Percentiles rank a stretch among this genome's conserved stretches.
Conservation (phyloP, 805 yeast species). For the Hanseniaspora lindneri region DNA sequence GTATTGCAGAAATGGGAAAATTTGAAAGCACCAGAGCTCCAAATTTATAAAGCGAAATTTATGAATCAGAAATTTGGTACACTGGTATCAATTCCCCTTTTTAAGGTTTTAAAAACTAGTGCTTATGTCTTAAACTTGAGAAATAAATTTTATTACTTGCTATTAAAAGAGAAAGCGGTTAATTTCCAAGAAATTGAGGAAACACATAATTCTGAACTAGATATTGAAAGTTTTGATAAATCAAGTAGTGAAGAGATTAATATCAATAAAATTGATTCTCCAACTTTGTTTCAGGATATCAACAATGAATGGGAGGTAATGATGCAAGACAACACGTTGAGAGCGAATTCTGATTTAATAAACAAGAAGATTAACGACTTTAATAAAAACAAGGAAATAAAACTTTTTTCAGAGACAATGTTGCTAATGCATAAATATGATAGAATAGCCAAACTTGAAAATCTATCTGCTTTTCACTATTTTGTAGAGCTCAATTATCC, state of each 20-base stretch:
- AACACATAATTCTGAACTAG: neutral
- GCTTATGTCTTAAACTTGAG: neutral
- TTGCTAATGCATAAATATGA: neutral
- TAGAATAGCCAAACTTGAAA: neutral
- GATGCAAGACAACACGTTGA: neutral
- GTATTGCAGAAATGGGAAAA: neutral
- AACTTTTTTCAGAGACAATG: neutral
- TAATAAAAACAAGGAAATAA: neutral
- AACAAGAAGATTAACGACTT: neutral
- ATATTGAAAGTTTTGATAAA: neutral
- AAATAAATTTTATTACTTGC: neutral
- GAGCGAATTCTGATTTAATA: neutral
- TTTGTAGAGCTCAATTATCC: neutral
- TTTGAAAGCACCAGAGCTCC: neutral
- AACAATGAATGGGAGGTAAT: neutral
- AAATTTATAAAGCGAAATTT: neutral
- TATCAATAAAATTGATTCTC: neutral
- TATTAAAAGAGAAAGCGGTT: neutral
- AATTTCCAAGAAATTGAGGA: neutral
- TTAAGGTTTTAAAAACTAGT: neutral
- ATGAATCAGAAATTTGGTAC: neutral
- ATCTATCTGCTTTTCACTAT: neutral
- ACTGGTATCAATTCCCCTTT: neutral
- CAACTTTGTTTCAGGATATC: slow-evolving; percentile 1
- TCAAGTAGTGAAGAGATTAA: neutral